These are phyloP conservation scores for Podila epigama DNA, from an alignment of 192 early-diverging fungal species.

Conservation along the genomic window DNA sequence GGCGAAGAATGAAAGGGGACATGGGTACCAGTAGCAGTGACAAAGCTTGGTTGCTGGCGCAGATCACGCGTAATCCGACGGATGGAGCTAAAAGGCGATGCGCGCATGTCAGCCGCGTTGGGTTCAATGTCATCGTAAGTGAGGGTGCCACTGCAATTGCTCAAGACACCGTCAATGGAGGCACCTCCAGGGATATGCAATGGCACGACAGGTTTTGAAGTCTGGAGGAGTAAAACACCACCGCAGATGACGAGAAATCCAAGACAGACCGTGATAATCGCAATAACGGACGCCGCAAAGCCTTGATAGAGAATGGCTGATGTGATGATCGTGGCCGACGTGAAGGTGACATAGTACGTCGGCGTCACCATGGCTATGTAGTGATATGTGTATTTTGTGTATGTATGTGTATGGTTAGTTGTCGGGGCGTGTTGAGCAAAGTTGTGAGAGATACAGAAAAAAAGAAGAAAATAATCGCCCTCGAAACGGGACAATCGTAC, in stretches of 20 bases:
- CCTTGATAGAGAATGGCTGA: constrained; percentile 89
- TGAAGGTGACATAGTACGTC: constrained; percentile 96
- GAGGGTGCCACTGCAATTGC: constrained; percentile 17
- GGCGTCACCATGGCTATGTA: constrained; percentile 76
- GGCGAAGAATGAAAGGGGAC: constrained; percentile 33
- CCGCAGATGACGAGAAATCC: constrained; percentile 93
- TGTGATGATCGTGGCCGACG: constrained; percentile 91
- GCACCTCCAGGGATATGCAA: constrained; percentile 28
- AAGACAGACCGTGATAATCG: constrained; percentile 80
- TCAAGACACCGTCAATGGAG: constrained; percentile 3
- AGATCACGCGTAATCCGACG: constrained; percentile 36
- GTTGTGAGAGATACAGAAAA: not conserved
- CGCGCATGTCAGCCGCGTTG: constrained; percentile 44
- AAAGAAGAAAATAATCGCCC: not conserved
- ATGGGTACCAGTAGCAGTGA: not conserved
- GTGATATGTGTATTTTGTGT: not conserved
- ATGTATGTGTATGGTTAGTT: not conserved
- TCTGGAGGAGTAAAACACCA: constrained; percentile 81
- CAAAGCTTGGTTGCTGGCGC: constrained; percentile 23
- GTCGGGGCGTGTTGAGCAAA: too few species aligned
- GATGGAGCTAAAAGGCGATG: constrained; percentile 42
- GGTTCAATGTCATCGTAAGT: constrained; percentile 41
- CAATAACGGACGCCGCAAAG: constrained; percentile 72
- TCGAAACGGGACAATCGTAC: not conserved
- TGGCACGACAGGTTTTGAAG: constrained; percentile 45